Evolutionary conservation across 2,329 filamentous ascomycete genomes (phyloP).

Genomic region (Tricladium varicosporioides): DNA sequence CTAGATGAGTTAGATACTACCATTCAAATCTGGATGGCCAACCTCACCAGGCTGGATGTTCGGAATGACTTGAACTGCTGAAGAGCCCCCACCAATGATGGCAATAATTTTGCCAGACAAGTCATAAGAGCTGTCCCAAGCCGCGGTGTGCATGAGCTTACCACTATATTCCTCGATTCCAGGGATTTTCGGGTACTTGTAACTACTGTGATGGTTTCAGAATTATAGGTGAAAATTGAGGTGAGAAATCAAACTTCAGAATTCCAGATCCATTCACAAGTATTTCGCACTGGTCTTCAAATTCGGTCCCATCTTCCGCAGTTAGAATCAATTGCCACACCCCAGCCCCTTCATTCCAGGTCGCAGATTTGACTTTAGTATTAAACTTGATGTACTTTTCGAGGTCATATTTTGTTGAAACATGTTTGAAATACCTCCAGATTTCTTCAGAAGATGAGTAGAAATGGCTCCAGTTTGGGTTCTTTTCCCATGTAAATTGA

Average conservation of each 20-base stretch:
- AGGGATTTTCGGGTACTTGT: conserved; percentile 50
- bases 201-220: conserved; percentile 22
- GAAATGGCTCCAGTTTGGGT: conserved; percentile 31
- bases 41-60: conserved; percentile 41
- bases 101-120: conserved; percentile 52
- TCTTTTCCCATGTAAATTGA: conserved; percentile 18
- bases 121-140: conserved; percentile 49
- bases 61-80: conserved; percentile 52
- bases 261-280: conserved; percentile 49
- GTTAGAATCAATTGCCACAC: conserved; percentile 35
- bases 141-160: conserved; percentile 51
- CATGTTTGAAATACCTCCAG: conserved; percentile 34
- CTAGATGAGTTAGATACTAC: conserved; percentile 29
- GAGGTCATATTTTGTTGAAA: conserved; percentile 33
- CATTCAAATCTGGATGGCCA: too few species aligned
- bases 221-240: neutral
- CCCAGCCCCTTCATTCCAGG: conserved; percentile 43
- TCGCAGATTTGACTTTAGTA: conserved; percentile 41
- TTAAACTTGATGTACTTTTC: conserved; percentile 44
- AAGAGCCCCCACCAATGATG: conserved; percentile 54
- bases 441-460: conserved; percentile 32
- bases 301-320: conserved; percentile 6
- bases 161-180: conserved; percentile 51
- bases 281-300: conserved; percentile 44
- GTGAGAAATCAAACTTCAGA: conserved; percentile 40